Evolutionary conservation across 257 asterid species (phyloP).

Genomic region (Solanum pennellii): DNA sequence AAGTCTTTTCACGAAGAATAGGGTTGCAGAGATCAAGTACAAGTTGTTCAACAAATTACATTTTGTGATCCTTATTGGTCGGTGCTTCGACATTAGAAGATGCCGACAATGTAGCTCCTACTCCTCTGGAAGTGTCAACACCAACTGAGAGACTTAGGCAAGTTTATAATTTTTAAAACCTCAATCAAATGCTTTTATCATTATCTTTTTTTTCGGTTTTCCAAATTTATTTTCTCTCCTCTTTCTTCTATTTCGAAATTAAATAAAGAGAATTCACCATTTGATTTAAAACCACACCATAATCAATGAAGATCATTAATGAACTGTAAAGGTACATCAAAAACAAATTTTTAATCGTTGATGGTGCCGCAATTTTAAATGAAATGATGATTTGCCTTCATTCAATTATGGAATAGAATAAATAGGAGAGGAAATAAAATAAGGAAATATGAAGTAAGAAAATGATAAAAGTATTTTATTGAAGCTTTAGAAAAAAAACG

Average conservation of each 20-base stretch:
- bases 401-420: background rate
- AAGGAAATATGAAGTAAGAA: background rate
- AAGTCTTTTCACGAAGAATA: conserved; percentile 6
- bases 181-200: background rate
- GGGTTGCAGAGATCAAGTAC: conserved; percentile 5
- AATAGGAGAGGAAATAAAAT: background rate
- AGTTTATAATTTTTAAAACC: conserved; percentile 17
- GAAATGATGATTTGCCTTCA: background rate
- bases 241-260: background rate
- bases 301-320: background rate
- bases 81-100: conserved; percentile 1
- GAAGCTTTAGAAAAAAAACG: conserved; percentile 10
- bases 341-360: background rate
- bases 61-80: conserved; percentile 40
- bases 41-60: conserved; percentile 39
- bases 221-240: background rate
- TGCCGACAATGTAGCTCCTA: background rate
- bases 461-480: background rate
- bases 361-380: background rate
- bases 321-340: background rate
- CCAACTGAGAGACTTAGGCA: conserved; percentile 23
- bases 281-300: background rate
- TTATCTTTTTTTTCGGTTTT: background rate
- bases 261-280: background rate
- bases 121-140: conserved; percentile 7